phyloP scores from a whole-genome alignment of 1,284 basidiomycete species.

The Ganoderma leucocontextum region DNA sequence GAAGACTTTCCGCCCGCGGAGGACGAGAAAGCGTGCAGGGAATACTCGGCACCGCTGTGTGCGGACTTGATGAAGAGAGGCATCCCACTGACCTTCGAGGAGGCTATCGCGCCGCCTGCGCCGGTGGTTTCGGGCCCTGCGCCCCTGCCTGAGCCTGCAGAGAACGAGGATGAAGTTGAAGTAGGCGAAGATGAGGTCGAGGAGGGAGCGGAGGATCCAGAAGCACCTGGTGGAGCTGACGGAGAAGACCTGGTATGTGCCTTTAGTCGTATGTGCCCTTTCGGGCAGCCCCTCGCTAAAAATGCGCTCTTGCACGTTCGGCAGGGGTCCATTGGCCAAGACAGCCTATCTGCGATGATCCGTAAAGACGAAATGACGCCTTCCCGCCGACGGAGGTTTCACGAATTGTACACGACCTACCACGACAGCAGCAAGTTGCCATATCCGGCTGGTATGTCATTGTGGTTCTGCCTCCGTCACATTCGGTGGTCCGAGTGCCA shows the following conservation, averaged over 20 bases:
- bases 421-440: conserved; percentile 55
- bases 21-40: conserved; percentile 51
- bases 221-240: conserved; percentile 11
- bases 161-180: conserved; percentile 24
- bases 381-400: conserved; percentile 61
- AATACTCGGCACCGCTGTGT: conserved; percentile 58
- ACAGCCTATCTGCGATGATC: conserved; percentile 72
- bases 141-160: conserved; percentile 12
- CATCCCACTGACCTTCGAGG: conserved; percentile 31
- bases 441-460: conserved; percentile 60
- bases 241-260: conserved; percentile 26
- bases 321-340: conserved; percentile 70
- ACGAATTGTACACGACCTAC: conserved; percentile 51
- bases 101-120: conserved; percentile 19
- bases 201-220: conserved; percentile 27
- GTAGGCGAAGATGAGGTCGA: conserved; percentile 21
- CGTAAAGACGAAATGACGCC: conserved; percentile 72
- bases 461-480: conserved; percentile 3
- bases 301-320: conserved; percentile 12
- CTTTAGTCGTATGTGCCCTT: neutral
- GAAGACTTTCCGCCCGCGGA: conserved; percentile 63
- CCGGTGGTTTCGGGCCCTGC: neutral
- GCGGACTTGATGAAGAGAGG: conserved; percentile 48
- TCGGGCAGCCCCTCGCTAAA: neutral
- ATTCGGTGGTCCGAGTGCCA: conserved; percentile 6